These are phyloP conservation scores for Casuarina equisetifolia DNA, from an alignment of 306 rosid genomes.

Conservation along the genomic window DNA sequence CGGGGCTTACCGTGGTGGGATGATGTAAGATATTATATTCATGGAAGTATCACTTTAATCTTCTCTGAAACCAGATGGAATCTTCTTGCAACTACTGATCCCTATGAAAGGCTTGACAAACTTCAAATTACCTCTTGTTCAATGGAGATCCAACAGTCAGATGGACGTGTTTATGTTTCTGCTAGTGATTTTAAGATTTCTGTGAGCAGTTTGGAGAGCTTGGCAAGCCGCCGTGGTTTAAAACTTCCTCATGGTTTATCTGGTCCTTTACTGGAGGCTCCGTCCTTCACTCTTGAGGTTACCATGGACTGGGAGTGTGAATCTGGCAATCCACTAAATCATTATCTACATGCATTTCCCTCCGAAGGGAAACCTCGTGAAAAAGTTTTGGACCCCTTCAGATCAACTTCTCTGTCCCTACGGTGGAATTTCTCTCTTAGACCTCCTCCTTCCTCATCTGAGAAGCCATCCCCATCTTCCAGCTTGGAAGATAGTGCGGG, in stretches of 20 bases:
- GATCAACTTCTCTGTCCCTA: constrained; percentile 93
- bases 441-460: constrained; percentile 54
- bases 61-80: constrained; percentile 76
- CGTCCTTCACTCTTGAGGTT: constrained; percentile 76
- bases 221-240: constrained; percentile 73
- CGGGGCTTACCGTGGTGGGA: constrained; percentile 99
- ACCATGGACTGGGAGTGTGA: constrained; percentile 96
- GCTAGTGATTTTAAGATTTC: constrained; percentile 74
- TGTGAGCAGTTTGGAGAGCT: constrained; percentile 89
- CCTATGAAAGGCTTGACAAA: constrained; percentile 91
- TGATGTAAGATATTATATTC: constrained; percentile 93
- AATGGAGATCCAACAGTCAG: constrained; percentile 90
- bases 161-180: constrained; percentile 73
- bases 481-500: constrained; percentile 41
- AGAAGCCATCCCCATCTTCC: constrained; percentile 44
- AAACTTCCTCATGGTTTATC: constrained; percentile 76
- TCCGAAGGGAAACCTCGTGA: constrained; percentile 79
- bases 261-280: constrained; percentile 77
- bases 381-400: constrained; percentile 81
- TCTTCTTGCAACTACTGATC: constrained; percentile 86
- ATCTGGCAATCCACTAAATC: constrained; percentile 86
- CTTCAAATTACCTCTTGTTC: constrained; percentile 64
- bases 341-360: constrained; percentile 88
- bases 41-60: constrained; percentile 69
- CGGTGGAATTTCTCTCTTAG: constrained; percentile 85